Evolutionary conservation across 768 basidiomycete species (phyloP).

Genomic region (Suillus alpinus): DNA sequence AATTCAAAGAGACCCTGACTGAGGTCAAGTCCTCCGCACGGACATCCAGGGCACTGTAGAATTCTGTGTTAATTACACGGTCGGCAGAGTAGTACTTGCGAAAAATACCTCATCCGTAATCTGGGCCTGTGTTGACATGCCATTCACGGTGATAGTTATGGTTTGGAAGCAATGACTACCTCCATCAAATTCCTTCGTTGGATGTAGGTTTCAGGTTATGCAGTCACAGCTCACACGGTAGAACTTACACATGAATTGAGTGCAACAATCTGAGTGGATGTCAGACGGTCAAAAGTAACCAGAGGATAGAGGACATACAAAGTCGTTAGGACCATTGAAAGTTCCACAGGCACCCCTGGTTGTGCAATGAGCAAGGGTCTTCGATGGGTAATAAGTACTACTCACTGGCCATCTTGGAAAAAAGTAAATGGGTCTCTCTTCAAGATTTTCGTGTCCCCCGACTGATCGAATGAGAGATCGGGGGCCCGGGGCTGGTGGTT

Average conservation of each 20-base stretch:
- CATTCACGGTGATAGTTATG: constrained; percentile 41
- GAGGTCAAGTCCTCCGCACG: constrained; percentile 42
- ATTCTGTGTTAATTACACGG: not conserved
- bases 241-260: constrained; percentile 36
- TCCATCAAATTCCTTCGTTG: constrained; percentile 36
- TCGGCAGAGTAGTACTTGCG: not conserved
- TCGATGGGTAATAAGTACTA: not conserved
- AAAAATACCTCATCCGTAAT: constrained; percentile 43
- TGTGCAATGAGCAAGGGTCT: not conserved
- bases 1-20: constrained; percentile 42
- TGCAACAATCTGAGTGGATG: constrained; percentile 39
- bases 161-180: constrained; percentile 43
- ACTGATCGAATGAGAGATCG: constrained; percentile 10
- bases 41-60: constrained; percentile 39
- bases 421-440: constrained; percentile 22
- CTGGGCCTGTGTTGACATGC: constrained; percentile 36
- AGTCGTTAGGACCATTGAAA: constrained; percentile 22
- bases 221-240: not conserved
- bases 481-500: not conserved
- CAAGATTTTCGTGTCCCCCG: constrained; percentile 10
- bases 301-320: constrained; percentile 12
- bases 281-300: not conserved
- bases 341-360: constrained; percentile 42
- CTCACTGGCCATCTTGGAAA: constrained; percentile 26
- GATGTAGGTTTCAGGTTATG: not conserved